Conservation (phyloP, 2,329 filamentous ascomycete genomes). For the Arthrobotrys conoides region DNA sequence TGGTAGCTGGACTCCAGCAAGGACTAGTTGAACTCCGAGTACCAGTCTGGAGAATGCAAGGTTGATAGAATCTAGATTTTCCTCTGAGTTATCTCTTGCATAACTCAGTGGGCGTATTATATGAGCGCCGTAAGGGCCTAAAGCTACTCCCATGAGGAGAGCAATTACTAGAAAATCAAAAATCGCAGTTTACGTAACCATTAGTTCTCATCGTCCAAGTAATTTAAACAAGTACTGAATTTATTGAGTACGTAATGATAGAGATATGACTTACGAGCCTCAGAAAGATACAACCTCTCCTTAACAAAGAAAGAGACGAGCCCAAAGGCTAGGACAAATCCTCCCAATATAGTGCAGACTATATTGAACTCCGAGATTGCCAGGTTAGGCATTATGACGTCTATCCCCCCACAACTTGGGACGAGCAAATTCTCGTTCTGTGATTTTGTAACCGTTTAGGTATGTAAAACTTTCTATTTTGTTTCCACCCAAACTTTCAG, state of each 20-base stretch:
- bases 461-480: not conserved
- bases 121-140: conserved; percentile 83
- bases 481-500: conserved; percentile 17
- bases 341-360: conserved; percentile 81
- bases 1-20: conserved; percentile 89
- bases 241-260: not conserved
- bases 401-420: not conserved
- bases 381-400: conserved; percentile 73
- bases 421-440: not conserved
- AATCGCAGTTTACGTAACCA: conserved; percentile 12
- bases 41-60: conserved; percentile 89
- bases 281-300: conserved; percentile 90
- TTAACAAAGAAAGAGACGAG: conserved; percentile 91
- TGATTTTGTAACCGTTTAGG: not conserved
- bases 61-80: conserved; percentile 79
- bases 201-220: too few relatives aligned
- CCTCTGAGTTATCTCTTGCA: conserved; percentile 71
- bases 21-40: conserved; percentile 88
- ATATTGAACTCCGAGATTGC: conserved; percentile 85
- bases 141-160: conserved; percentile 80
- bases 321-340: conserved; percentile 90
- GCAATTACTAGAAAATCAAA: conserved; percentile 65
- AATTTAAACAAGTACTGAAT: not conserved
- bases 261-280: conserved; percentile 76
- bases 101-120: conserved; percentile 83